Conservation (phyloP, 1,284 basidiomycete genomes). For the Sporisorium scitamineum region DNA sequence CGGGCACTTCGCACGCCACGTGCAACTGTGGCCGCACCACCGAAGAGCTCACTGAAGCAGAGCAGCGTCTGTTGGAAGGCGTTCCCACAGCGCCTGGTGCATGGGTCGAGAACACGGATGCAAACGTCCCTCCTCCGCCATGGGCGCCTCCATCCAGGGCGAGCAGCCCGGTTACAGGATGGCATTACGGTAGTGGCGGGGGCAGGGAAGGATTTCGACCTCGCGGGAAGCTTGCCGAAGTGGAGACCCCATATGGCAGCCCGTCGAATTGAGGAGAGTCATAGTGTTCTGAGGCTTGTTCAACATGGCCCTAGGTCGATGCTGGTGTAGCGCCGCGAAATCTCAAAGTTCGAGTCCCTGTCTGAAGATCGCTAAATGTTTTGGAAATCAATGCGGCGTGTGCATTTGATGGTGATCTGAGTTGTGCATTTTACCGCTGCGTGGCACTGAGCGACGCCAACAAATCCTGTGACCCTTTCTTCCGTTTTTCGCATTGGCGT, state of each 20-base stretch:
- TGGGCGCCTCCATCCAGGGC: slow-evolving; percentile 64
- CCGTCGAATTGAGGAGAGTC: slow-evolving; percentile 22
- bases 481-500: too few species aligned
- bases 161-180: slow-evolving; percentile 51
- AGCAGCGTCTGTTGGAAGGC: slow-evolving; percentile 62
- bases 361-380: too few species aligned
- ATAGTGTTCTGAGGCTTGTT: too few species aligned
- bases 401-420: too few species aligned
- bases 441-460: too few species aligned
- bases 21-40: slow-evolving; percentile 66
- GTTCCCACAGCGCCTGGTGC: slow-evolving; percentile 65
- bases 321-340: too few species aligned
- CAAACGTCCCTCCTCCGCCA: slow-evolving; percentile 52
- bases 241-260: slow-evolving; percentile 43
- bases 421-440: too few species aligned
- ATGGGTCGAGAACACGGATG: slow-evolving; percentile 53
- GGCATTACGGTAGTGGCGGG: slow-evolving; percentile 32
- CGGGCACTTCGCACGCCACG: slow-evolving; percentile 58
- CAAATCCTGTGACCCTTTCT: too few species aligned
- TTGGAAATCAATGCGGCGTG: too few species aligned
- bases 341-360: too few species aligned
- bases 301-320: too few species aligned
- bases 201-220: slow-evolving; percentile 46
- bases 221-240: slow-evolving; percentile 44
- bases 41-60: slow-evolving; percentile 61